Base-by-base conservation (phyloP, 345 rosid genomes). In the Adansonia digitata region DNA sequence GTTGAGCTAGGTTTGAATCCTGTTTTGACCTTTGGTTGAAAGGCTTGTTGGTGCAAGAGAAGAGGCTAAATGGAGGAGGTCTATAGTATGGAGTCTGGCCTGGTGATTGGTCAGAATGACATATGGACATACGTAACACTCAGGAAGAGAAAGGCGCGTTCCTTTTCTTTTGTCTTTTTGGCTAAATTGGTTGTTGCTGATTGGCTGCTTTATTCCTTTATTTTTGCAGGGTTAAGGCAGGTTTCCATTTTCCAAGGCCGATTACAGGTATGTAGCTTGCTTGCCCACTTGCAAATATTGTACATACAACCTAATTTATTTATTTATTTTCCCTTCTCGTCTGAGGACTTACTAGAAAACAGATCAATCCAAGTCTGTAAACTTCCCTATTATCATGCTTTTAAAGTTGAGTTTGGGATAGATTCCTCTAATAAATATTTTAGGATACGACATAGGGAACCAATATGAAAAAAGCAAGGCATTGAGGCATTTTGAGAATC, bases 401-500 rank as follows among this genome's bases (percentile, higher is more conserved):
- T 31, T 31, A 31, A 31, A 31, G 34, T 31, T 31, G 34, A 31
- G 2, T 31, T 31, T 3, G 3, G 34, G 34, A 31, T 31, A n/a
- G 24, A 51, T 51, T 51, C 56, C 24, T 51, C 56, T 51, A 7
- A 18, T 51, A 1, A 43, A 43, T 43, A 43, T 10, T 43, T 43
- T 2, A 43, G 13, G 9, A 7, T 9, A 43, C 11, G 3, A 43
- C 1, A 31, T 31, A 31, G 3, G 34, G 34, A 31, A 31, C 34
- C 34, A 31, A 31, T 1, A 31, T 1, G 34, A 31, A 3, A 51
- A 55, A 55, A 55, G 60, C 63, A 12, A 57, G 63, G 18, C 18
- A 4, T 10, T 27, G 17, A 35, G 62, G 17, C 62, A 56, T 88
- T 88, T 86, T 80, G 86, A 85, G 90, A 90, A 89, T 84, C 76